Evolutionary conservation across 2,329 filamentous ascomycete genomes (phyloP).

Genomic region (Hypoxylon sp.): DNA sequence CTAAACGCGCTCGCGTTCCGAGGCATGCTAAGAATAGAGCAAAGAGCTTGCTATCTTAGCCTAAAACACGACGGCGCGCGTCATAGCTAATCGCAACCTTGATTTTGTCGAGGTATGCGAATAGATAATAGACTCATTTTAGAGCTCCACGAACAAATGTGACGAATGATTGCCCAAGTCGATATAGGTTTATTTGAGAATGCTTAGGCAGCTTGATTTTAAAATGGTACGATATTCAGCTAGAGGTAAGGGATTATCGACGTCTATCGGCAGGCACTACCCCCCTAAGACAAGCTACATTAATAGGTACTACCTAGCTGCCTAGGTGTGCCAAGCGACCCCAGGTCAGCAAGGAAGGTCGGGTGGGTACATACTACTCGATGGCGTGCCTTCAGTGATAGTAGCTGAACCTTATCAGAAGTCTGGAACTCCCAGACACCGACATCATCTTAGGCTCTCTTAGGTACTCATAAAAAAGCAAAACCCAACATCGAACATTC

Average conservation of each 20-base stretch:
- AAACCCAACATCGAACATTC: slow-evolving; percentile 3
- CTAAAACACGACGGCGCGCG: slow-evolving; percentile 7
- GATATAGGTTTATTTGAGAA: background rate
- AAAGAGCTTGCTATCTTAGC: slow-evolving; percentile 5
- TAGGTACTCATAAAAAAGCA: slow-evolving; percentile 5
- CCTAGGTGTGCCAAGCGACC: background rate
- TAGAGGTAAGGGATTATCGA: background rate
- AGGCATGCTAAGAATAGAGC: slow-evolving; percentile 7
- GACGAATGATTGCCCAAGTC: background rate
- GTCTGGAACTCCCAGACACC: slow-evolving; percentile 16
- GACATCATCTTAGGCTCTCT: slow-evolving; percentile 17
- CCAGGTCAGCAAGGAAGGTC: slow-evolving; percentile 10
- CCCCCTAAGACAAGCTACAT: background rate
- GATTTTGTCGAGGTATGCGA: background rate
- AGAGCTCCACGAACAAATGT: background rate
- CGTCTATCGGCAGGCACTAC: background rate
- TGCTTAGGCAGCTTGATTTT: background rate
- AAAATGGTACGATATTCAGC: background rate
- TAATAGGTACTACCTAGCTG: background rate
- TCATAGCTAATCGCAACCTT: background rate
- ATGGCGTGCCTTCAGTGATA: slow-evolving; percentile 15
- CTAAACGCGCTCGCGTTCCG: slow-evolving; percentile 3
- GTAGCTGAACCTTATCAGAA: slow-evolving; percentile 24
- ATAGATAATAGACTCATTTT: slow-evolving; percentile 13
- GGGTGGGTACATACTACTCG: slow-evolving; percentile 8